These are phyloP conservation scores for Oryza coarctata DNA, from an alignment of 176 grass and related monocot genomes.

Conservation along the genomic window DNA sequence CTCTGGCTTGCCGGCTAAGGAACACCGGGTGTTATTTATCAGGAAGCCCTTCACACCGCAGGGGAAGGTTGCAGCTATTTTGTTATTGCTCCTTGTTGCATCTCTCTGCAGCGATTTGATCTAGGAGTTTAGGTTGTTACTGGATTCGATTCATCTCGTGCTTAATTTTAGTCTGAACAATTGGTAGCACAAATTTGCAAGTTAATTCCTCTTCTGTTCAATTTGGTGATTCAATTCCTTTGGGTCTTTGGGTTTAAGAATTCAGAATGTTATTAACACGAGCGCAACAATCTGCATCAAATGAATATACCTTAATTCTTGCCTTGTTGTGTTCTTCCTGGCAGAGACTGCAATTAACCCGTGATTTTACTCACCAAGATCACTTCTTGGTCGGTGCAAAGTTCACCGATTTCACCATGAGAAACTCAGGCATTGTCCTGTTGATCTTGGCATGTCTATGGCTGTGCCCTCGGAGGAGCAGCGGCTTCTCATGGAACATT, in stretches of 20 bases:
- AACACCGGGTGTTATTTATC: conserved; percentile 28
- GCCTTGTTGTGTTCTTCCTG: conserved; percentile 8
- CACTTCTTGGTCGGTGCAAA: not conserved
- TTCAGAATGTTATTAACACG: not conserved
- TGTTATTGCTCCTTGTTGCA: not conserved
- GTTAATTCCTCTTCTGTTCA: not conserved
- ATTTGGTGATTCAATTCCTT: not conserved
- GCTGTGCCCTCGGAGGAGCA: not conserved
- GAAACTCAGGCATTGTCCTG: not conserved
- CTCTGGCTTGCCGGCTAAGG: conserved; percentile 47
- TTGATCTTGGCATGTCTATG: conserved; percentile 25
- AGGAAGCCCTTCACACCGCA: conserved; percentile 3
- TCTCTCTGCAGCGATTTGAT: not conserved
- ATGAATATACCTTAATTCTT: conserved; percentile 21
- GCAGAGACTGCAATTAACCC: conserved; percentile 24
- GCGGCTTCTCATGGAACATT: conserved; percentile 39
- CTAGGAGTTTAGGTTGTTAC: conserved; percentile 15
- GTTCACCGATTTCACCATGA: conserved; percentile 11
- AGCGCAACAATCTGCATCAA: not conserved
- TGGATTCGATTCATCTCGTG: not conserved
- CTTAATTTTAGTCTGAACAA: not conserved
- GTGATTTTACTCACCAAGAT: conserved; percentile 11
- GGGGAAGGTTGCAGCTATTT: not conserved
- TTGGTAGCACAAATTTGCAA: not conserved
- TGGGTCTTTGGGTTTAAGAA: not conserved